These are phyloP conservation scores for Colletotrichum simmondsii DNA, from an alignment of 2,329 filamentous ascomycete species.

Conservation along the genomic window DNA sequence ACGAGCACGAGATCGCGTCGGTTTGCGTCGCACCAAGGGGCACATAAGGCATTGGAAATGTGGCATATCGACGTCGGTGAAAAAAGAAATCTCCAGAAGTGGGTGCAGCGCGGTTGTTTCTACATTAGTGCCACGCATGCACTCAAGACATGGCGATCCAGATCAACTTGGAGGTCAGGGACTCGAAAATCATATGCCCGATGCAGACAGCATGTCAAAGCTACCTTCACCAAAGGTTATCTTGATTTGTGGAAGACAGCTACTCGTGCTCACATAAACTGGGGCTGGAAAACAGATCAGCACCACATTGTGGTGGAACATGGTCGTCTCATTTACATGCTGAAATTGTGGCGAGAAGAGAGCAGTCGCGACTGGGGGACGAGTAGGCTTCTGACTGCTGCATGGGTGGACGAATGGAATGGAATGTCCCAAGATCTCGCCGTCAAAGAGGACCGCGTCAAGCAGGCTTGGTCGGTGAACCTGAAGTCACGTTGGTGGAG, in stretches of 20 bases:
- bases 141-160: constrained; percentile 18
- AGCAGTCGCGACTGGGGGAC: constrained; percentile 8
- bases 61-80: constrained; percentile 12
- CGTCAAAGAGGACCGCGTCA: background rate
- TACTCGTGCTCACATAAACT: constrained; percentile 8
- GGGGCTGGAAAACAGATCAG: constrained; percentile 13
- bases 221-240: constrained; percentile 22
- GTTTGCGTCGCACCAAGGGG: constrained; percentile 10
- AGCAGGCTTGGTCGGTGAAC: constrained; percentile 9
- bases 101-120: constrained; percentile 21
- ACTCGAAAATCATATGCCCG: constrained; percentile 28
- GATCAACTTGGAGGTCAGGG: constrained; percentile 18
- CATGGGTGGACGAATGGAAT: constrained; percentile 35
- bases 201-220: constrained; percentile 30
- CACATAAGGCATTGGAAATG: constrained; percentile 1
- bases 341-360: constrained; percentile 23
- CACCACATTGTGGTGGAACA: background rate
- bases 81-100: constrained; percentile 1
- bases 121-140: constrained; percentile 7
- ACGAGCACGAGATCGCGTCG: background rate
- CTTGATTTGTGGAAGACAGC: constrained; percentile 25
- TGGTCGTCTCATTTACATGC: background rate
- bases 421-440: constrained; percentile 12
- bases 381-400: constrained; percentile 18
- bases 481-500: constrained; percentile 31